Percentiles rank a stretch among this genome's conserved stretches.
Conservation (phyloP, 1,284 basidiomycete genomes). For the Trichosporon faecale region DNA sequence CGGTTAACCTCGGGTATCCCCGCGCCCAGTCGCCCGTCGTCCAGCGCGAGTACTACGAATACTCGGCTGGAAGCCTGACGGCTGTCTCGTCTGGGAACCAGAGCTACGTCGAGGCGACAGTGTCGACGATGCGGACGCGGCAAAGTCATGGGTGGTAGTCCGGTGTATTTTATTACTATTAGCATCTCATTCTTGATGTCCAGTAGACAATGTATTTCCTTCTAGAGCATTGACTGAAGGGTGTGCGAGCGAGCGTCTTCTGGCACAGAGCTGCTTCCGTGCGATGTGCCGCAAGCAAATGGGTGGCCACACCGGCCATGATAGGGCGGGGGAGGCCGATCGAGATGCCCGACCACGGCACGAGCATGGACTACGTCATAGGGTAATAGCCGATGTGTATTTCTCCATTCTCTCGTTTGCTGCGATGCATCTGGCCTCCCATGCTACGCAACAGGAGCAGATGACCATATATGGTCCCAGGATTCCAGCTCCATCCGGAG, state of each 20-base stretch:
- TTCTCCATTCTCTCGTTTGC: neutral
- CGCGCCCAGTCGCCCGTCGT: neutral
- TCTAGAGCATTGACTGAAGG: too few relatives aligned
- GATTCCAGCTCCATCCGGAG: neutral
- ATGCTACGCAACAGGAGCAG: neutral
- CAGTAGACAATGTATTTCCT: neutral
- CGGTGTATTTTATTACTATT: neutral
- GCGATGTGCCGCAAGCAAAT: too few relatives aligned
- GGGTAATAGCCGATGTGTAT: neutral
- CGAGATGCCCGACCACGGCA: neutral
- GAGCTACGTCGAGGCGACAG: neutral
- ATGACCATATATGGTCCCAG: neutral
- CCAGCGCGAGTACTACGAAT: constrained; percentile 2
- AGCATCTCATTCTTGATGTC: neutral
- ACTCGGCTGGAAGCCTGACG: neutral
- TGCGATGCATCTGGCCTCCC: neutral
- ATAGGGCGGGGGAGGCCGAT: neutral
- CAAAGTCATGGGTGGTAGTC: constrained; percentile 6
- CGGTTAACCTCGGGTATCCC: neutral
- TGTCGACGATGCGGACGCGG: neutral
- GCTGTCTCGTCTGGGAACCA: neutral
- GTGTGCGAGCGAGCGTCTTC: too few relatives aligned
- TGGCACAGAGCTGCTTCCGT: too few relatives aligned
- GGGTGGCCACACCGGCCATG: neutral
- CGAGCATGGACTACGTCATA: constrained; percentile 6